Conservation (phyloP, 179 eudicot genomes). For the Vitellaria paradoxa region DNA sequence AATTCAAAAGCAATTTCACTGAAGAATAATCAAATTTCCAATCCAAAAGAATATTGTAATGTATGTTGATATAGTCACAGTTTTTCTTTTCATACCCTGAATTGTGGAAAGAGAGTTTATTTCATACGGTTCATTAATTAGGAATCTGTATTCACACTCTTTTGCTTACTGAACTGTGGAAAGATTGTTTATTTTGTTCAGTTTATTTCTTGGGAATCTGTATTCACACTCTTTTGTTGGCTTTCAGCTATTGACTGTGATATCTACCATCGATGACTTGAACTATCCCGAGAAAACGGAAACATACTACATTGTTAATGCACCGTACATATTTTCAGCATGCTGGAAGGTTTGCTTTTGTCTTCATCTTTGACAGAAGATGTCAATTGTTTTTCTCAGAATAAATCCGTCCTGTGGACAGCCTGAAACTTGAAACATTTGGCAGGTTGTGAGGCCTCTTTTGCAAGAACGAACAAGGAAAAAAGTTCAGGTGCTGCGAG, state of each 20-base stretch:
- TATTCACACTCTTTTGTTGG: not conserved
- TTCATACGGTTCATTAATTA: not conserved
- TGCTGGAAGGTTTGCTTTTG: slow-evolving; percentile 83
- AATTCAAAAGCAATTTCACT: no score
- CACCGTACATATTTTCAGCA: slow-evolving; percentile 88
- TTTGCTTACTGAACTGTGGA: not conserved
- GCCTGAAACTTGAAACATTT: slow-evolving; percentile 10
- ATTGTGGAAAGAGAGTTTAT: not conserved
- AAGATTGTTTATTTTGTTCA: not conserved
- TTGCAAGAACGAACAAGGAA: slow-evolving; percentile 91
- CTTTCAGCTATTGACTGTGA: slow-evolving; percentile 70
- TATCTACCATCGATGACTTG: slow-evolving; percentile 79
- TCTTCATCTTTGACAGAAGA: slow-evolving; percentile 11
- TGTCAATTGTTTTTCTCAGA: not conserved
- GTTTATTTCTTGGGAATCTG: not conserved
- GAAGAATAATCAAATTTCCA: no score
- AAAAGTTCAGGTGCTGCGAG: slow-evolving; percentile 87
- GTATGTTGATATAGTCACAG: no score
- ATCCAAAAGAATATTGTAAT: no score
- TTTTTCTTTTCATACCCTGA: not conserved
- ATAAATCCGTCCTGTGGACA: not conserved
- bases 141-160: slow-evolving; percentile 1
- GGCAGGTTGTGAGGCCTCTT: slow-evolving; percentile 92
- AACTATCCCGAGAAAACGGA: slow-evolving; percentile 94
- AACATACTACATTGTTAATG: slow-evolving; percentile 81